A percentile compares a stretch with the other conserved stretches of the same genome.
Conservation (phyloP, 495 filamentous ascomycete genomes). For the Rusavskia elegans region DNA sequence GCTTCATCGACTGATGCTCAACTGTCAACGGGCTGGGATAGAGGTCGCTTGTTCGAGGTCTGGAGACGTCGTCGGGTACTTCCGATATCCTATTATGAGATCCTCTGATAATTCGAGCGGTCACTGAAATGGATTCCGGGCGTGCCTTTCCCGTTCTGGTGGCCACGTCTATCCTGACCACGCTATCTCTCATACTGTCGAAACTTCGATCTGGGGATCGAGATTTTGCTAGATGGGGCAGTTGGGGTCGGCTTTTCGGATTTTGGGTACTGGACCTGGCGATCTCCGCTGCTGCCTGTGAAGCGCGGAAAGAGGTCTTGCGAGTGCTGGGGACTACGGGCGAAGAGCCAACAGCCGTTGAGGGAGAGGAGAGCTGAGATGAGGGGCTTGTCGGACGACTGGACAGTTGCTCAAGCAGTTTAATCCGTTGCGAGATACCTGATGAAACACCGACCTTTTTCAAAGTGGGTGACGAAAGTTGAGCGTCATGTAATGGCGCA, state of each 20-base stretch:
- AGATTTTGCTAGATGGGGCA: constrained; percentile 15
- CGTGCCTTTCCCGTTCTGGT: constrained; percentile 17
- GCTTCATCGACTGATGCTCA: constrained; percentile 34
- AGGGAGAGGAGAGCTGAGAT: constrained; percentile 7
- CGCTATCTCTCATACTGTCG: background rate
- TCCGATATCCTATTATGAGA: constrained; percentile 19
- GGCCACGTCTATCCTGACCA: constrained; percentile 2
- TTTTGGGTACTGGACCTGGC: constrained; percentile 16
- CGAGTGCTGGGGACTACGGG: constrained; percentile 29
- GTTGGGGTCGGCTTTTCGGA: background rate
- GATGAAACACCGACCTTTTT: constrained; percentile 74
- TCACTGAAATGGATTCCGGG: constrained; percentile 66
- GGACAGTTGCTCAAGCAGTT: constrained; percentile 67
- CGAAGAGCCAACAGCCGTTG: constrained; percentile 16
- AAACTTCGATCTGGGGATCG: constrained; percentile 10
- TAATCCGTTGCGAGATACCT: constrained; percentile 79
- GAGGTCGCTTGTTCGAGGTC: constrained; percentile 39
- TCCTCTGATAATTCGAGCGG: constrained; percentile 60
- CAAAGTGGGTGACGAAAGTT: constrained; percentile 26
- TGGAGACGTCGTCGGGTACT: constrained; percentile 24
- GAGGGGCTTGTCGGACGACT: constrained; percentile 25
- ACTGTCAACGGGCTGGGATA: constrained; percentile 59
- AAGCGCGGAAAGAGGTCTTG: constrained; percentile 15
- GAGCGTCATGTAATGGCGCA: background rate
- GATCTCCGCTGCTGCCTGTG: constrained; percentile 3